phyloP scores from a whole-genome alignment of 1,284 basidiomycete genomes.

The Tremellales sp. region DNA sequence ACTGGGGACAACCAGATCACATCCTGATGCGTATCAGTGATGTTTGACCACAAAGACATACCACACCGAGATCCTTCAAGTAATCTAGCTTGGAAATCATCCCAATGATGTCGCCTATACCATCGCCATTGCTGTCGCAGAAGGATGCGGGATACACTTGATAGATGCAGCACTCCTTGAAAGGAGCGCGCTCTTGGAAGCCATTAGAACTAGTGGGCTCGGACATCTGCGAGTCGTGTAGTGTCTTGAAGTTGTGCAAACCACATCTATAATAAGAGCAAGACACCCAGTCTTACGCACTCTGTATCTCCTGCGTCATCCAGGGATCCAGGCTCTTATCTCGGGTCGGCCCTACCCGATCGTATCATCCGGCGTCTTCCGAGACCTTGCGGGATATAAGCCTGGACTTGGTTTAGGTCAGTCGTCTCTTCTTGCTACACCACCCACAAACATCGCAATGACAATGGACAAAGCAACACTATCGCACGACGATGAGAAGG shows the following conservation, averaged over 20 bases:
- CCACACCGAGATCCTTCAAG: constrained; percentile 48
- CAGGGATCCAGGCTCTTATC: neutral
- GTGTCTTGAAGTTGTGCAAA: neutral
- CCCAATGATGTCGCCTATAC: constrained; percentile 49
- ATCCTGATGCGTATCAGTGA: too few species aligned
- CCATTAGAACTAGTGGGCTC: neutral
- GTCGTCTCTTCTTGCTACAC: neutral
- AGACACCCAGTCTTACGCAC: neutral
- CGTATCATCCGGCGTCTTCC: too few species aligned
- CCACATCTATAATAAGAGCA: neutral
- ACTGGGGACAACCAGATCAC: constrained; percentile 43
- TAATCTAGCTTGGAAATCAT: constrained; percentile 49
- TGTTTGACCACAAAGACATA: too few species aligned
- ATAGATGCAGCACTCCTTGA: constrained; percentile 12
- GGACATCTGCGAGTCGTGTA: neutral
- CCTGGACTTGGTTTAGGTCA: neutral
- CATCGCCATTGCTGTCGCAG: constrained; percentile 25
- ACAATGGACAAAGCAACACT: neutral
- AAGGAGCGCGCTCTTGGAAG: constrained; percentile 8
- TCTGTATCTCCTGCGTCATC: neutral
- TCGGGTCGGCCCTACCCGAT: too few species aligned
- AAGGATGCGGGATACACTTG: constrained; percentile 16
- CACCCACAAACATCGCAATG: neutral
- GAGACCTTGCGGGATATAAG: neutral
- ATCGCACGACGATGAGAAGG: constrained; percentile 4